These are phyloP conservation scores for Cyamopsis tetragonoloba DNA, from an alignment of 306 rosid genomes.

Conservation along the genomic window DNA sequence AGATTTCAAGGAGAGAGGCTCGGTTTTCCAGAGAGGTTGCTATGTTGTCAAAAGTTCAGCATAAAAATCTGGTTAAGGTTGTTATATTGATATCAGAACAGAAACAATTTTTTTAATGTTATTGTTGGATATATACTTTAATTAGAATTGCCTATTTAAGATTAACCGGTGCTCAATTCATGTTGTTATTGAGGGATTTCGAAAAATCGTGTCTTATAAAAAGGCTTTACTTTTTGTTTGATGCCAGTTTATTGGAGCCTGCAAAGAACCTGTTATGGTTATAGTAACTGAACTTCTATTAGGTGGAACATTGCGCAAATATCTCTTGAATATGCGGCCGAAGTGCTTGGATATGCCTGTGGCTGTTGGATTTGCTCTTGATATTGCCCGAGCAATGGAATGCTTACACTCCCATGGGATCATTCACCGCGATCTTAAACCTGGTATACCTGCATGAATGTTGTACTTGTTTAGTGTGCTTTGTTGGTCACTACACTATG, in stretches of 20 bases:
- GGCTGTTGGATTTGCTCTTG: conserved; percentile 81
- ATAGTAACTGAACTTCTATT: conserved; percentile 88
- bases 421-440: conserved; percentile 94
- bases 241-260: conserved; percentile 90
- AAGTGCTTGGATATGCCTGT: conserved; percentile 60
- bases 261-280: conserved; percentile 95
- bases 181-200: not conserved
- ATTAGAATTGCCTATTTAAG: conserved; percentile 9
- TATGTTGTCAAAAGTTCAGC: conserved; percentile 87
- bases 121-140: not conserved
- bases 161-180: not conserved
- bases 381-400: conserved; percentile 84
- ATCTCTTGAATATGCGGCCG: conserved; percentile 71
- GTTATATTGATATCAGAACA: not conserved
- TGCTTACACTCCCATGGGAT: conserved; percentile 93
- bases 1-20: conserved; percentile 57
- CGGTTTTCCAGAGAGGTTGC: conserved; percentile 86
- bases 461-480: conserved; percentile 3
- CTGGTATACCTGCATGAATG: conserved; percentile 49
- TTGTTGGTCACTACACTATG: not conserved
- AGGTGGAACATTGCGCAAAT: conserved; percentile 88
- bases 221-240: conserved; percentile 22
- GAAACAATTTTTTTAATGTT: not conserved
- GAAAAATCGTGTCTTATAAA: conserved; percentile 17
- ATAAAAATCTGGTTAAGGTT: conserved; percentile 91